These are phyloP conservation scores for Hypoxylon sp. DNA, from an alignment of 2,329 filamentous ascomycete species.

Conservation along the genomic window DNA sequence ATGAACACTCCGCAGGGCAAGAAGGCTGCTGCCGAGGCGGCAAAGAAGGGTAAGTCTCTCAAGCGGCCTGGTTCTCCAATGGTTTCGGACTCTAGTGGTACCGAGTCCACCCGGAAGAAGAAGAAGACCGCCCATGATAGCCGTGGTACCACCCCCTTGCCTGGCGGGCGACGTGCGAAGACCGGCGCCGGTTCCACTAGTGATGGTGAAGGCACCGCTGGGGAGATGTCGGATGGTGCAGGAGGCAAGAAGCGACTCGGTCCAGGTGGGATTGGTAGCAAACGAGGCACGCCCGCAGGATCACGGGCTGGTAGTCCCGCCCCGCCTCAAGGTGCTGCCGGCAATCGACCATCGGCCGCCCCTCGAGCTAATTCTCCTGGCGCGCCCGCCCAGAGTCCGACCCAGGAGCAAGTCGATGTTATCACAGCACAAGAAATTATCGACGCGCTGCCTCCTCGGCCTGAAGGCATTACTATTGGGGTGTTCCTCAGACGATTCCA, in stretches of 20 bases:
- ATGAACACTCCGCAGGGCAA: conserved; percentile 68
- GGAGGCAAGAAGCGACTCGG: conserved; percentile 64
- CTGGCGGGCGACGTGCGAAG: conserved; percentile 58
- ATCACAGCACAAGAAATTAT: conserved; percentile 67
- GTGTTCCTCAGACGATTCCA: conserved; percentile 67
- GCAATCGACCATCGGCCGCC: conserved; percentile 32
- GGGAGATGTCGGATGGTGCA: conserved; percentile 72
- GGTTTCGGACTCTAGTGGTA: conserved; percentile 90
- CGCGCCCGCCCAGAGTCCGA: conserved; percentile 39
- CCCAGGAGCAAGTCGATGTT: conserved; percentile 39
- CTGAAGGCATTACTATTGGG: conserved; percentile 66
- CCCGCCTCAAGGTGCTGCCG: conserved; percentile 53
- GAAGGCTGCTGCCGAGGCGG: conserved; percentile 59
- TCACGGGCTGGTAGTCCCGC: conserved; percentile 73
- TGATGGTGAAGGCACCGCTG: conserved; percentile 78
- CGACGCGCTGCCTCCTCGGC: conserved; percentile 62
- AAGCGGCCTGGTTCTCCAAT: conserved; percentile 91
- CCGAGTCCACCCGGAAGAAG: conserved; percentile 85
- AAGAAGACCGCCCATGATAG: conserved; percentile 71
- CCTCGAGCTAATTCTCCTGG: conserved; percentile 53
- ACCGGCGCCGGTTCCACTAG: conserved; percentile 71
- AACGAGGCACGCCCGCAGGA: conserved; percentile 66
- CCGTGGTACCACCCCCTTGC: conserved; percentile 67
- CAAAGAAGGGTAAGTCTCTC: conserved; percentile 71
- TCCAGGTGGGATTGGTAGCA: conserved; percentile 58